Conservation (phyloP, 805 yeast genomes). For the Ogataea zsoltii region DNA sequence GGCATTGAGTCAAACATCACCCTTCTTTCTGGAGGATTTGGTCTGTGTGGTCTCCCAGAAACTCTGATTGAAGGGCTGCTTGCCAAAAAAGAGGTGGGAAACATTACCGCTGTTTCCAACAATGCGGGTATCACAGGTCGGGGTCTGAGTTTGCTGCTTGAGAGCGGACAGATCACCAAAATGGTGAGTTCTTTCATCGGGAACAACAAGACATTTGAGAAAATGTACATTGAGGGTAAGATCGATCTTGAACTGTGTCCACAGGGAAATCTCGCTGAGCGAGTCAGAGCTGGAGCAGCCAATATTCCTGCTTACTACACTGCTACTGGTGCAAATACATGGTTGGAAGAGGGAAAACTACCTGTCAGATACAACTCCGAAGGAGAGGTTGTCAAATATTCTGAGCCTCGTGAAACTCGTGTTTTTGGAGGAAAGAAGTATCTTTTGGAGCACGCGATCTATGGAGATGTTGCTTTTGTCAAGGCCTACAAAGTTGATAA, state of each 20-base stretch:
- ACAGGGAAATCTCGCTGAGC: slow-evolving; percentile 53
- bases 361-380: slow-evolving; percentile 44
- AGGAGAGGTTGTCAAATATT: slow-evolving; percentile 36
- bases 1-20: slow-evolving; percentile 33
- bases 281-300: slow-evolving; percentile 48
- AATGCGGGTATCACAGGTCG: slow-evolving; percentile 48
- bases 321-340: slow-evolving; percentile 52
- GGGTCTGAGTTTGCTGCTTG: slow-evolving; percentile 44
- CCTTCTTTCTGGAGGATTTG: slow-evolving; percentile 51
- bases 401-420: slow-evolving; percentile 43
- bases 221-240: slow-evolving; percentile 42
- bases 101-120: slow-evolving; percentile 47
- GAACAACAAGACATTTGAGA: slow-evolving; percentile 42
- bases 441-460: slow-evolving; percentile 43
- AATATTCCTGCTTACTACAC: slow-evolving; percentile 52
- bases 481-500: slow-evolving; percentile 50
- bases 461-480: slow-evolving; percentile 50
- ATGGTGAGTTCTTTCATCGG: slow-evolving; percentile 51
- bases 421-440: slow-evolving; percentile 44
- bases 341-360: slow-evolving; percentile 49
- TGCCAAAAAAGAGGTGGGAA: slow-evolving; percentile 33
- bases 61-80: slow-evolving; percentile 42
- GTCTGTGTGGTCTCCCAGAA: slow-evolving; percentile 49
- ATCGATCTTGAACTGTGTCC: slow-evolving; percentile 50
- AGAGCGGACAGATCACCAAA: slow-evolving; percentile 43